These are phyloP conservation scores for Sordariomycetes sp. DNA, from an alignment of 2,329 filamentous ascomycete genomes.

Conservation along the genomic window DNA sequence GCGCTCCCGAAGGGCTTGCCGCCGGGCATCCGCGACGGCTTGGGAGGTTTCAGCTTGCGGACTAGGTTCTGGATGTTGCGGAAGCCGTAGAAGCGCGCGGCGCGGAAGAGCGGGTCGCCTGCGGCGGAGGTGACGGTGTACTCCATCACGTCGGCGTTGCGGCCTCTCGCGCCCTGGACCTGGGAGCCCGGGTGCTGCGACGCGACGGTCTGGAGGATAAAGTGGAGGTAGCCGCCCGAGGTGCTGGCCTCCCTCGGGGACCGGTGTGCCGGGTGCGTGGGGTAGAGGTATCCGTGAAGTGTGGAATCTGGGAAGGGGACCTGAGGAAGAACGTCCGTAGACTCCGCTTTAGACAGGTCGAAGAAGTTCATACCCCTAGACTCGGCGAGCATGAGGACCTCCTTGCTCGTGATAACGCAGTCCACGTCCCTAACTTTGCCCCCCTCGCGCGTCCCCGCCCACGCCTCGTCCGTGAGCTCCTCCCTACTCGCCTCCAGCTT, in stretches of 20 bases:
- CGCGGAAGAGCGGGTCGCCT: slow-evolving; percentile 54
- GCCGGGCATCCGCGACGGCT: slow-evolving; percentile 66
- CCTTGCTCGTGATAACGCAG: slow-evolving; percentile 94
- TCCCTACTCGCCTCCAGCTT: slow-evolving; percentile 91
- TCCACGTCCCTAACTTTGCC: slow-evolving; percentile 74
- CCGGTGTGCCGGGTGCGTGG: slow-evolving; percentile 25
- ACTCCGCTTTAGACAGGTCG: slow-evolving; percentile 45
- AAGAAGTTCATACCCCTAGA: slow-evolving; percentile 70
- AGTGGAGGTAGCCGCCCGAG: slow-evolving; percentile 80
- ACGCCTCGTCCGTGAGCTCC: slow-evolving; percentile 74
- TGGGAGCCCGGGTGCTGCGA: slow-evolving; percentile 56
- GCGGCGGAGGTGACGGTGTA: slow-evolving; percentile 52
- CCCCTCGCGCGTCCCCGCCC: slow-evolving; percentile 38
- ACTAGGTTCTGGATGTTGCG: slow-evolving; percentile 97
- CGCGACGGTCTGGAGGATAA: slow-evolving; percentile 66
- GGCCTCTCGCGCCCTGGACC: slow-evolving; percentile 59
- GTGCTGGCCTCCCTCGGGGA: slow-evolving; percentile 52
- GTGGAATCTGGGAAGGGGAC: slow-evolving; percentile 59
- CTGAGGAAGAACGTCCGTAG: slow-evolving; percentile 23
- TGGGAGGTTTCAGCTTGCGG: slow-evolving; percentile 73
- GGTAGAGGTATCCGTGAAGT: slow-evolving; percentile 65
- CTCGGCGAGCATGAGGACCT: slow-evolving; percentile 79
- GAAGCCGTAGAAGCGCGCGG: slow-evolving; percentile 92
- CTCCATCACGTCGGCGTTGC: slow-evolving; percentile 85
- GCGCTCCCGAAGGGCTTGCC: slow-evolving; percentile 46